Evolutionary conservation across 2,329 filamentous ascomycete genomes (phyloP), one percentile per base, ranked within the genome.

Genomic region (Parastagonospora nodorum): DNA sequence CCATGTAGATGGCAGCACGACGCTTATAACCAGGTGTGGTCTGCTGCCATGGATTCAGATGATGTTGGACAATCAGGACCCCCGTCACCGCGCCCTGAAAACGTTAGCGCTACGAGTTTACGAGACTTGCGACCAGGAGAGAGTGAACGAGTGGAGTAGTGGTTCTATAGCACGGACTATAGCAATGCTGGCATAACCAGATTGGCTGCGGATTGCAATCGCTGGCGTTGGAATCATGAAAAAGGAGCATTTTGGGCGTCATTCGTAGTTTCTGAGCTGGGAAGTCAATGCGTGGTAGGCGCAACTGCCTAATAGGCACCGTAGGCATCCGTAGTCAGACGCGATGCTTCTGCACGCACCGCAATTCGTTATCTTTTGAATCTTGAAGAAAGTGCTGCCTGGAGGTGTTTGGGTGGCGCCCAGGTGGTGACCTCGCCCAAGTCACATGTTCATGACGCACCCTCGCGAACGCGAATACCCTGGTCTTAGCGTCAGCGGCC

Each of bases 11-110:
- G 91, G 89, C 1, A 90, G 88, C 71, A 89, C 87, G 4, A 93
- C 88, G n/a, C 78, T 96, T 39, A 81, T 91, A 32, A 95, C 91
- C 1, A 80, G 92, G 49, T 86, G 88, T 37, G 90, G 89, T 12
- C 77, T 89, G 15, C 71, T 93, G 45, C 87, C 83, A 58, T 96
- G 91, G 92, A 78, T 93, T 8, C 81, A 87, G 51, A 82, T 83
- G 51, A 84, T 85, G 61, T 71, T 82, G 31, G 80, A 79, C 12
- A 58, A 57, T 4, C 72, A 77, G 2, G 78, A 75, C 43, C 70
- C 73, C 38, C 78, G 81, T 12, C 81, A 83, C 57, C 74, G 71
- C 14, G 72, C 84, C 19, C 75, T 85, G 44, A 79, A 76, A 52
- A 80, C 76, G 0, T 66, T 94, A 63, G 82, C 82, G 62, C 74